A percentile compares a stretch with the other conserved stretches of the same genome.
Evolutionary conservation across 345 rosid species (phyloP).

Genomic region (Cardamine chenopodiifolia): DNA sequence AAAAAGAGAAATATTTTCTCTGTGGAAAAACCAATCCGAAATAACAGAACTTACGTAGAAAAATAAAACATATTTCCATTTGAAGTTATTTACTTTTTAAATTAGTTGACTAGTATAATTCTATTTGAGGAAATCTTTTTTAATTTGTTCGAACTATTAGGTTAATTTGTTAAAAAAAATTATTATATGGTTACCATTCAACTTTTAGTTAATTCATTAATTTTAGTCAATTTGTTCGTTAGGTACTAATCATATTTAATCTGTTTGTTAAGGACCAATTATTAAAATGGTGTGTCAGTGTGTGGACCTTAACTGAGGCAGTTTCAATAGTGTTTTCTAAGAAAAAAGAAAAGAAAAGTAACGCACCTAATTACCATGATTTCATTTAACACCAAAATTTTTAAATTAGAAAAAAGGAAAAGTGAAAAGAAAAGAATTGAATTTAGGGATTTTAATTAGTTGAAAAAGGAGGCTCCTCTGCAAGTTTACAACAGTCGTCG

Average conservation of each 20-base stretch:
- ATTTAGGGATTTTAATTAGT: not conserved
- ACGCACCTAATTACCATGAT: not conserved
- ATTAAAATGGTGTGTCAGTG: not conserved
- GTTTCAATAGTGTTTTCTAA: not conserved
- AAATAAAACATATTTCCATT: too few species aligned
- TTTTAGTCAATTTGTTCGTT: not conserved
- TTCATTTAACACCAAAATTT: not conserved
- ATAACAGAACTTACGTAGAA: not conserved
- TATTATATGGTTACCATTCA: not conserved
- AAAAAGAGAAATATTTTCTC: too few species aligned
- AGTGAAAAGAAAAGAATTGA: not conserved
- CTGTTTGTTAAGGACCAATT: not conserved
- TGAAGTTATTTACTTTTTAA: not conserved
- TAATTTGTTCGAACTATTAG: not conserved
- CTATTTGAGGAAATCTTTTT: not conserved
- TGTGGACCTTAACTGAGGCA: not conserved
- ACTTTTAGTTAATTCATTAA: not conserved
- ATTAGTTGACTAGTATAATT: not conserved
- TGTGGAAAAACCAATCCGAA: not conserved
- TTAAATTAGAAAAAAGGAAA: not conserved
- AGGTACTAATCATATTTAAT: not conserved
- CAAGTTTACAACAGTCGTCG: slow-evolving; percentile 25
- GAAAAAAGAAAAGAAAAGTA: not conserved
- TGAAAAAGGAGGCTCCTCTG: slow-evolving; percentile 5
- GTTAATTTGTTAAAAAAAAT: not conserved